Base-by-base conservation (phyloP, 2,329 filamentous ascomycete genomes). In the Colletotrichum liriopes region DNA sequence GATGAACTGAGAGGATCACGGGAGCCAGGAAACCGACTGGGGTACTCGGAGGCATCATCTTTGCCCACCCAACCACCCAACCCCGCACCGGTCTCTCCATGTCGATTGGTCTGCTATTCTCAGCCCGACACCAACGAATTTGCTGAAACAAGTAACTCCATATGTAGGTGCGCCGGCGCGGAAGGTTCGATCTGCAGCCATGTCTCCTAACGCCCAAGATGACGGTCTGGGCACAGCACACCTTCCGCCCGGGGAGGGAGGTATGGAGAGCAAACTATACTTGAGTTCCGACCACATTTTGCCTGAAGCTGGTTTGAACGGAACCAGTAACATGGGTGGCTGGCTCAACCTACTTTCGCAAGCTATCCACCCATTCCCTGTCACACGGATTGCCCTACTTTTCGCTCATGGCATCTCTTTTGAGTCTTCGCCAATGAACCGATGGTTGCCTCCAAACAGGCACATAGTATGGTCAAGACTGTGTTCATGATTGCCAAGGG, bases 181-280 rank as follows among this genome's bases (percentile, higher is more conserved):
- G 60, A 58, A 43, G 43, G 52, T 18, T 59, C 52, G 37, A 69
- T n/a, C 41, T 67, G 68, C 68, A 66, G 62, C 62, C 65, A 60
- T 61, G 54, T 66, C 62, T 70, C 67, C 67, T 60, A 60, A 47
- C 41, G 68, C 45, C 32, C 63, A 62, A 32, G 47, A 41, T 61
- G 63, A 35, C 39, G 45, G 56, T 56, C 62, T 51, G 58, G 47
- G 6, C 47, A 49, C 65, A 39, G 65, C 63, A 41, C 66, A 41
- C 49, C 51, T 64, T 59, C 59, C 32, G 41, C 51, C 32, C 56
- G 35, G 47, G 54, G 58, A 14, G 51, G 16, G 51, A 20, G 8
- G 51, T 14, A n/a, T 29, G 7, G 49, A 20, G 26, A 20, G 49
- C 51, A 55, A 32, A 55, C n/a, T 29, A 55, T 16, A 12, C 29